Evolutionary conservation across 441 rosid species (phyloP).

Genomic region (Erodium moschatum): DNA sequence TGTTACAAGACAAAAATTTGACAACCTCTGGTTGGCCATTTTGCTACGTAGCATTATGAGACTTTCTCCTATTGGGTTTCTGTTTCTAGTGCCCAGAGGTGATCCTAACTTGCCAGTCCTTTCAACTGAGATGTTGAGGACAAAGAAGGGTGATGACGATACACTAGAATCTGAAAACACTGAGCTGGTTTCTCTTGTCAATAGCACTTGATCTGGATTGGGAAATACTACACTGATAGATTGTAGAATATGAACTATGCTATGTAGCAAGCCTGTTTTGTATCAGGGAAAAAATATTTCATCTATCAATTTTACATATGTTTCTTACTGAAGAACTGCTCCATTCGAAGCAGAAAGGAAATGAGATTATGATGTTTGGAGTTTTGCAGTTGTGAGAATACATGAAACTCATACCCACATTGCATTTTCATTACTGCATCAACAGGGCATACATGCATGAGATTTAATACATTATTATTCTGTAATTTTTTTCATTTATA

Average conservation of each 20-base stretch:
- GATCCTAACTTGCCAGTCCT: constrained; percentile 47
- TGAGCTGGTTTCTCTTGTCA: constrained; percentile 64
- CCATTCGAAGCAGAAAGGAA: not conserved
- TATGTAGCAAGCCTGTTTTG: not conserved
- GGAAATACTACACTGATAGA: not conserved
- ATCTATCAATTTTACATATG: not conserved
- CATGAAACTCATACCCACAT: not conserved
- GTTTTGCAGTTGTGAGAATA: too few species aligned
- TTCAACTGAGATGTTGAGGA: constrained; percentile 33
- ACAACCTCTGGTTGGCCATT: constrained; percentile 77
- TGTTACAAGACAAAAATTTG: constrained; percentile 58
- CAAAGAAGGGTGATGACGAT: constrained; percentile 28
- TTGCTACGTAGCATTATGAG: constrained; percentile 66
- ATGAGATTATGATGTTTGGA: not conserved
- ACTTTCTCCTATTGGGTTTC: constrained; percentile 51
- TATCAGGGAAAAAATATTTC: not conserved
- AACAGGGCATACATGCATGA: too few species aligned
- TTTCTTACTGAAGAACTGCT: constrained; percentile 2
- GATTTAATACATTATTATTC: too few species aligned
- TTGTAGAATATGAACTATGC: not conserved
- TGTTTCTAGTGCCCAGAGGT: constrained; percentile 62
- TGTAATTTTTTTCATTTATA: not conserved
- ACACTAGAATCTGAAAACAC: constrained; percentile 32
- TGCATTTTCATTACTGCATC: constrained; percentile 4
- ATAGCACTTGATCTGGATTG: constrained; percentile 14